Evolutionary conservation across 2,329 filamentous ascomycete genomes (phyloP).

Genomic region (Diaporthe sp.): DNA sequence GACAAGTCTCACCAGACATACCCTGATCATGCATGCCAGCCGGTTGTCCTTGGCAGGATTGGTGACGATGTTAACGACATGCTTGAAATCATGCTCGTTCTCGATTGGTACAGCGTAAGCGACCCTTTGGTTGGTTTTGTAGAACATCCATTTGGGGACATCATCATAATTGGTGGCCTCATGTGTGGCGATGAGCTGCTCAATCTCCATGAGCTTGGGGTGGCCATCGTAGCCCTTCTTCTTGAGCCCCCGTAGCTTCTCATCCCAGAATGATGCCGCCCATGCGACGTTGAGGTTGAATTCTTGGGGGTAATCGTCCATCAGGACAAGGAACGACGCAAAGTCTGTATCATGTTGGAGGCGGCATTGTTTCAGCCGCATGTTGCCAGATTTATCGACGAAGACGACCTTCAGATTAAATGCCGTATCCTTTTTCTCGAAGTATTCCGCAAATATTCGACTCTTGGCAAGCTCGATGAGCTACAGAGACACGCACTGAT

Average conservation of each 20-base stretch:
- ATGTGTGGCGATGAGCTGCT: not conserved
- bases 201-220: not conserved
- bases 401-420: not conserved
- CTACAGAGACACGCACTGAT: not conserved
- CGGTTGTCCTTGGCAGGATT: not conserved
- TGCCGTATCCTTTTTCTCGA: not conserved
- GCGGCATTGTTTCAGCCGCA: not conserved
- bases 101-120: not conserved
- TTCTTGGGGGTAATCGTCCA: conserved; percentile 1
- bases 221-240: not conserved
- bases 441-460: not conserved
- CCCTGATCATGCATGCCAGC: conserved; percentile 11
- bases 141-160: conserved; percentile 24
- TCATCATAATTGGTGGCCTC: conserved; percentile 2
- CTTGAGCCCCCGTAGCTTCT: not conserved
- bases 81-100: not conserved
- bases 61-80: not conserved
- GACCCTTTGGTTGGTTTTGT: not conserved
- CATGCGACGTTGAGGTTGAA: not conserved
- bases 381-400: not conserved
- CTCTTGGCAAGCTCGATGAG: conserved; percentile 7
- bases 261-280: not conserved
- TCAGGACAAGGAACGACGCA: not conserved
- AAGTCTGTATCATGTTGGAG: not conserved
- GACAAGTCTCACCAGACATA: conserved; percentile 7